Conservation (phyloP, 805 yeast species). For the Pichia kluyveri region DNA sequence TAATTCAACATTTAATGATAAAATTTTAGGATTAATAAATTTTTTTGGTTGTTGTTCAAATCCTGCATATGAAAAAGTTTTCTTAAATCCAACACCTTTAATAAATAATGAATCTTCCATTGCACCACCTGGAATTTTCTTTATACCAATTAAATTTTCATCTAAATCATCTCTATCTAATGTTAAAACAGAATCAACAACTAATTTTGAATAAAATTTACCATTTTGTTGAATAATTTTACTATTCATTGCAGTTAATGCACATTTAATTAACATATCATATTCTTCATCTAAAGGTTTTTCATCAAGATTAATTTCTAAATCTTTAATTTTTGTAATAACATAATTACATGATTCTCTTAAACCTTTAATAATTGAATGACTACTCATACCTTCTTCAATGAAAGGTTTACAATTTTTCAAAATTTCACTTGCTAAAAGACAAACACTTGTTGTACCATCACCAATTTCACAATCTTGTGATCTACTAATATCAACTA, state of each 20-base stretch:
- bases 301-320: conserved; percentile 55
- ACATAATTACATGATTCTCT: conserved; percentile 76
- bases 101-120: conserved; percentile 88
- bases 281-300: conserved; percentile 51
- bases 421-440: conserved; percentile 88
- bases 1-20: conserved; percentile 82
- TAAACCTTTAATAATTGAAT: conserved; percentile 79
- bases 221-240: conserved; percentile 85
- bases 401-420: conserved; percentile 85
- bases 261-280: conserved; percentile 79
- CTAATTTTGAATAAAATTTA: conserved; percentile 89
- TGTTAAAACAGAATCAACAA: conserved; percentile 87
- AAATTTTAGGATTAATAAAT: conserved; percentile 70
- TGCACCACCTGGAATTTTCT: conserved; percentile 92
- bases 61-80: conserved; percentile 96
- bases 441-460: conserved; percentile 94
- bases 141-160: conserved; percentile 86
- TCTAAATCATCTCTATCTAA: conserved; percentile 80
- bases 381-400: conserved; percentile 94
- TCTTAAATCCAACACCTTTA: conserved; percentile 94
- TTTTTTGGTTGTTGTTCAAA: conserved; percentile 96
- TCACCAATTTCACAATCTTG: conserved; percentile 99
- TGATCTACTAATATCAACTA: conserved; percentile 89
- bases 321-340: conserved; percentile 58
- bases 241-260: conserved; percentile 95